These are phyloP conservation scores for Schizophyllum commune DNA, from an alignment of 1,284 basidiomycete genomes.

Conservation along the genomic window DNA sequence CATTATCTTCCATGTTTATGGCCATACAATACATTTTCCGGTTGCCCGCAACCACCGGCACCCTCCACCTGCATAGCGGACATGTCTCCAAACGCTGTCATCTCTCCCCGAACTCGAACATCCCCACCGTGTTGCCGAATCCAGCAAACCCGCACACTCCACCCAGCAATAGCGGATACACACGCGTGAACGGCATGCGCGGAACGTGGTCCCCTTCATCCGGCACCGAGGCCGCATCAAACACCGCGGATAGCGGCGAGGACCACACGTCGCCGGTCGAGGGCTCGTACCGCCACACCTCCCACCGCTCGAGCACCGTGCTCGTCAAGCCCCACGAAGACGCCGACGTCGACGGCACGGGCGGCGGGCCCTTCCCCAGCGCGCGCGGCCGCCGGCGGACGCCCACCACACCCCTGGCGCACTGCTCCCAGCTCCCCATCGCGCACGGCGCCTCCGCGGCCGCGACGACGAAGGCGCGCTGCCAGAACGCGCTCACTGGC, in stretches of 20 bases:
- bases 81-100: background rate
- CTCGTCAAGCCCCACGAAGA: slow-evolving; percentile 42
- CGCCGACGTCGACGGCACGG: slow-evolving; percentile 8
- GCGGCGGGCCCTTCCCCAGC: slow-evolving; percentile 24
- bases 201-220: slow-evolving; percentile 29
- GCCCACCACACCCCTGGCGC: slow-evolving; percentile 48
- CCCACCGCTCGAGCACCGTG: slow-evolving; percentile 69
- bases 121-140: slow-evolving; percentile 74
- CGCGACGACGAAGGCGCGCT: slow-evolving; percentile 43
- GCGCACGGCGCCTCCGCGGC: slow-evolving; percentile 58
- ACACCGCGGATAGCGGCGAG: slow-evolving; percentile 42
- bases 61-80: no score
- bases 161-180: slow-evolving; percentile 50
- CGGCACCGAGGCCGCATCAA: slow-evolving; percentile 17
- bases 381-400: slow-evolving; percentile 54
- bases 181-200: slow-evolving; percentile 70
- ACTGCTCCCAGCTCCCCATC: slow-evolving; percentile 66
- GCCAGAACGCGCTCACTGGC: slow-evolving; percentile 37
- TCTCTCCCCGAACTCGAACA: slow-evolving; percentile 36
- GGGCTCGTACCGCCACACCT: slow-evolving; percentile 69
- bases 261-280: slow-evolving; percentile 36
- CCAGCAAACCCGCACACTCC: slow-evolving; percentile 53
- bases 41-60: background rate
- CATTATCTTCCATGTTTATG: background rate
- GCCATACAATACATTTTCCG: background rate